phyloP scores from a whole-genome alignment of 768 basidiomycete species.

The Cystofilobasidium ferigula region DNA sequence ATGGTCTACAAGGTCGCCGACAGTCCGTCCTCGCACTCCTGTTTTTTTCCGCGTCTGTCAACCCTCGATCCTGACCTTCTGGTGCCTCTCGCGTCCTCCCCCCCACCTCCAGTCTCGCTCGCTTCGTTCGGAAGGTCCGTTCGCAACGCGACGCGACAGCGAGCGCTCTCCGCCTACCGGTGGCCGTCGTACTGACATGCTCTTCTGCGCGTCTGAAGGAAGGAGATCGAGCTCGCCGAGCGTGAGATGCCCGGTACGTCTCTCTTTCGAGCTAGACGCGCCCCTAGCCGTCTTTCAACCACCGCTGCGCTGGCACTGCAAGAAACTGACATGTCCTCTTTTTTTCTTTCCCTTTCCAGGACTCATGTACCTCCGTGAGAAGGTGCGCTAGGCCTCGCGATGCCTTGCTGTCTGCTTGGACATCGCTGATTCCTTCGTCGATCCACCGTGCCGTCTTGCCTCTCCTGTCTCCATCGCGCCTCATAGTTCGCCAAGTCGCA shows the following conservation, averaged over 20 bases:
- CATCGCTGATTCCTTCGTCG: too few relatives aligned
- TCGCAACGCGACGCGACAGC: neutral
- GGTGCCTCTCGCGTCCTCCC: neutral
- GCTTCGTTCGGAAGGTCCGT: constrained; percentile 59
- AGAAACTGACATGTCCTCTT: neutral
- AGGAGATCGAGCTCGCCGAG: constrained; percentile 99
- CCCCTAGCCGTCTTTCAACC: neutral
- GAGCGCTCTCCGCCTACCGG: neutral
- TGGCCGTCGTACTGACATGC: neutral
- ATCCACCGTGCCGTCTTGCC: neutral
- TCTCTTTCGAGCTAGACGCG: constrained; percentile 20
- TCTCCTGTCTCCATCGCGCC: constrained; percentile 6
- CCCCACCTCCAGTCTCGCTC: constrained; percentile 53
- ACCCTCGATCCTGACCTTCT: constrained; percentile 36
- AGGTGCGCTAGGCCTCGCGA: constrained; percentile 46
- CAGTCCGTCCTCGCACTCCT: neutral
- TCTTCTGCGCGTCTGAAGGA: constrained; percentile 34
- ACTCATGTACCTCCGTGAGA: constrained; percentile 81
- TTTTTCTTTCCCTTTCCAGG: constrained; percentile 32
- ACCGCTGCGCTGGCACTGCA: constrained; percentile 11
- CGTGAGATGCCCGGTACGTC: constrained; percentile 45
- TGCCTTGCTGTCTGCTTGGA: neutral
- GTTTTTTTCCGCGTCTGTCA: neutral
- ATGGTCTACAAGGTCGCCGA: constrained; percentile 27
- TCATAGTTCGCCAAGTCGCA: constrained; percentile 60